These are phyloP conservation scores for Oldenlandia corymbosa DNA, from an alignment of 257 asterid species.

Conservation along the genomic window DNA sequence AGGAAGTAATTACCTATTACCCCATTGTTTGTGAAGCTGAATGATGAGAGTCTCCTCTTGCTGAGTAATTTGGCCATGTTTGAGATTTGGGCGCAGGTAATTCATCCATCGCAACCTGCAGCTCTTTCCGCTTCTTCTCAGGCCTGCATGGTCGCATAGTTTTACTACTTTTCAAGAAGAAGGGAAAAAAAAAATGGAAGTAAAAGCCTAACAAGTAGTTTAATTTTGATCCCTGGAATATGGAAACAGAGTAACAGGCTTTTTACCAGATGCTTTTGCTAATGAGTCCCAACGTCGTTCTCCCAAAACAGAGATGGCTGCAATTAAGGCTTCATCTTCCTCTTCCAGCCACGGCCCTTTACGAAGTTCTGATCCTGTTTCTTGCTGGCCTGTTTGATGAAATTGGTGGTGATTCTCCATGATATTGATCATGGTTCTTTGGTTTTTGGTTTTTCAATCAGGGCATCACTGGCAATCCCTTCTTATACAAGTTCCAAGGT, in stretches of 20 bases:
- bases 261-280: constrained; percentile 66
- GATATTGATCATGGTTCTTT: too few relatives aligned
- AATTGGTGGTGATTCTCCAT: constrained; percentile 11
- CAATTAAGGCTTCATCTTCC: constrained; percentile 54
- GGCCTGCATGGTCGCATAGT: constrained; percentile 26
- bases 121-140: constrained; percentile 67
- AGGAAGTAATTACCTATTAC: constrained; percentile 50
- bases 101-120: constrained; percentile 83
- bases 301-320: constrained; percentile 47
- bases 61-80: constrained; percentile 48
- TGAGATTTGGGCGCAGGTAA: constrained; percentile 60
- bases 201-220: too few relatives aligned
- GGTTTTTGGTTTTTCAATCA: not conserved
- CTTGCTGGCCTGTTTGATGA: constrained; percentile 32
- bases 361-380: constrained; percentile 30
- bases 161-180: too few relatives aligned
- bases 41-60: constrained; percentile 50
- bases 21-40: constrained; percentile 57
- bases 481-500: constrained; percentile 23
- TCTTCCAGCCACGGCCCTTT: constrained; percentile 73
- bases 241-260: too few relatives aligned
- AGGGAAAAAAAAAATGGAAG: too few relatives aligned
- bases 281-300: constrained; percentile 68
- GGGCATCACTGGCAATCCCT: not conserved
- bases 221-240: too few relatives aligned